Evolutionary conservation across 768 basidiomycete genomes (phyloP).

Genomic region (Rhizopogon roseolus): DNA sequence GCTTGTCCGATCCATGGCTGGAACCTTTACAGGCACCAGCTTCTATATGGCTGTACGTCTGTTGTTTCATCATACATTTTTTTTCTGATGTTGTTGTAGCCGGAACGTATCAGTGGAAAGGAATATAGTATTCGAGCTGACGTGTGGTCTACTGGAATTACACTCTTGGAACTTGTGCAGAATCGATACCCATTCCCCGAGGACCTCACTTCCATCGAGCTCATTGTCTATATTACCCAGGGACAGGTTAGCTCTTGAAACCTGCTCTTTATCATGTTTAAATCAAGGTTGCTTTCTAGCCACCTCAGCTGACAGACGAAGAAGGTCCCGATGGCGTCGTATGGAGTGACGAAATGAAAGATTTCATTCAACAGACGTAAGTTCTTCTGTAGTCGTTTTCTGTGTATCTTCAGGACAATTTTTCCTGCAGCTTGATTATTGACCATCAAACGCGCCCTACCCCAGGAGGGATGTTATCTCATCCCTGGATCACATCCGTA

Average conservation of each 20-base stretch:
- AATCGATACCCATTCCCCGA: slow-evolving; percentile 94
- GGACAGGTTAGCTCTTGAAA: slow-evolving; percentile 51
- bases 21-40: slow-evolving; percentile 96
- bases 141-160: slow-evolving; percentile 97
- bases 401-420: slow-evolving; percentile 1
- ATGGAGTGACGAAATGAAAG: slow-evolving; percentile 87
- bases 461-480: slow-evolving; percentile 76
- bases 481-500: slow-evolving; percentile 75
- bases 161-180: slow-evolving; percentile 88
- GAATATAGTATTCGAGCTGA: slow-evolving; percentile 94
- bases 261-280: slow-evolving; percentile 12
- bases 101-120: slow-evolving; percentile 89
- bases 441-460: slow-evolving; percentile 67
- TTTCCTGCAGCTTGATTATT: slow-evolving; percentile 55
- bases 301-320: slow-evolving; percentile 80
- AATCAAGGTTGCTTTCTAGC: slow-evolving; percentile 36
- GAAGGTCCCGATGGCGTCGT: slow-evolving; percentile 39
- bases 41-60: slow-evolving; percentile 95
- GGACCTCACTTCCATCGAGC: slow-evolving; percentile 89
- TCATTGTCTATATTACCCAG: slow-evolving; percentile 85
- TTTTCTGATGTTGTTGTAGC: slow-evolving; percentile 38
- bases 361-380: slow-evolving; percentile 83
- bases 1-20: slow-evolving; percentile 84
- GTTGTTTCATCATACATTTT: background rate
- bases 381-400: slow-evolving; percentile 1